Conservation (phyloP, 1,284 basidiomycete species). For the Ustilago loliicola region DNA sequence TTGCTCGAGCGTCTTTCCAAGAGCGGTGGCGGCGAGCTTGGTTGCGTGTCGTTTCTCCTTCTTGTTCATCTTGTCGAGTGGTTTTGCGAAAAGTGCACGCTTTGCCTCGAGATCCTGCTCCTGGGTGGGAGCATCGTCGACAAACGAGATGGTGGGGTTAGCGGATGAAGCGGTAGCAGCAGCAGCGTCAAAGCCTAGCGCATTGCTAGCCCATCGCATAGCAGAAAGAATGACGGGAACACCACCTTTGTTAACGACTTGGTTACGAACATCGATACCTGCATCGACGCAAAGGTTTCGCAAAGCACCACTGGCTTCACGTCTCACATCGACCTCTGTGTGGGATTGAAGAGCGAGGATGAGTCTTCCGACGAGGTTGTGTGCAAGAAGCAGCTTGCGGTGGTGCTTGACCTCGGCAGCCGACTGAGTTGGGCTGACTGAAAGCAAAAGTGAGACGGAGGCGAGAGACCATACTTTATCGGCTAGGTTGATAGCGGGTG, state of each 20-base stretch:
- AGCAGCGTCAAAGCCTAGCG: conserved; percentile 43
- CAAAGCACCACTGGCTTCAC: conserved; percentile 67
- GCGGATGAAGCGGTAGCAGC: conserved; percentile 7
- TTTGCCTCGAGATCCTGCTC: conserved; percentile 50
- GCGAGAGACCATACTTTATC: conserved; percentile 68
- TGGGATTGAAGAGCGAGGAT: conserved; percentile 57
- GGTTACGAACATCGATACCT: conserved; percentile 49
- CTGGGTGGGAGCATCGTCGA: conserved; percentile 34
- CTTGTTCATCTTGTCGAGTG: conserved; percentile 68
- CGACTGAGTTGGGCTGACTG: conserved; percentile 38
- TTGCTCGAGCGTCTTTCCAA: conserved; percentile 46
- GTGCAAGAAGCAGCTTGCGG: conserved; percentile 47
- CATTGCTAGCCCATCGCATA: conserved; percentile 56
- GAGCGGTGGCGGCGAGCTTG: conserved; percentile 52
- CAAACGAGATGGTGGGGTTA: conserved; percentile 29
- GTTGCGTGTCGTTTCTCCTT: conserved; percentile 67
- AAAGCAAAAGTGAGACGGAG: conserved; percentile 59
- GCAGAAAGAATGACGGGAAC: conserved; percentile 47
- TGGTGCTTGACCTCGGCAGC: conserved; percentile 55
- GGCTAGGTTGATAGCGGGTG: conserved; percentile 36
- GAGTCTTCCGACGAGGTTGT: conserved; percentile 58
- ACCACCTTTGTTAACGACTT: conserved; percentile 59
- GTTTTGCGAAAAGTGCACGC: conserved; percentile 50
- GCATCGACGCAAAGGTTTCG: conserved; percentile 68
- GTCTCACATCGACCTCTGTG: conserved; percentile 58